Base-by-base conservation (phyloP, 129 eudicot genomes). In the Artemisia annua region DNA sequence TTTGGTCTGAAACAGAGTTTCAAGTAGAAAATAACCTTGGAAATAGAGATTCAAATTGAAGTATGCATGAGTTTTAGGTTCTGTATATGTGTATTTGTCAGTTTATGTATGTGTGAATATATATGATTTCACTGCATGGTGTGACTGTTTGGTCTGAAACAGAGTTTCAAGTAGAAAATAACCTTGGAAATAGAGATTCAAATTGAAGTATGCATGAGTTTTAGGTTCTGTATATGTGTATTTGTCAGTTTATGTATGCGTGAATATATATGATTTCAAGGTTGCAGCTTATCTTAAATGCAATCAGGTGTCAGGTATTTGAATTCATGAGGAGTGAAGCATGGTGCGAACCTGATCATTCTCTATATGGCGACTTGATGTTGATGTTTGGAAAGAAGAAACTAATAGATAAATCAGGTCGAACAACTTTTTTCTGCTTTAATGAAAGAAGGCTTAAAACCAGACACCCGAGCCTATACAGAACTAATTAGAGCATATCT, bases 401-500 rank as follows among this genome's bases (percentile, higher is more conserved):
- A 72, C 73, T 72, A 20, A 78, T 91, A 69, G 75, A 76, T 44
- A 74, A 50, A 80, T n/a, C n/a, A n/a, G n/a, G 91, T 82, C 4
- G 97, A 90, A 80, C 76, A 81, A 35, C 78, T 87, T 79, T 85
- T 90, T 66, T 75, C 52, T 19, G 80, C 79, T 69, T 55, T 90
- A 30, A 78, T 61, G 61, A 30, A 73, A 20, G 93, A 87, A 83
- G 93, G 96, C 50, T 72, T 87, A 55, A 48, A 84, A 66, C 91
- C 91, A 2, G 86, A 91, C 59, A 79, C 89, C 11, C 74, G 97
- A 39, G 80, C 91, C 35, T 87, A 85, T 64, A 83, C 95, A 10
- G 91, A 91, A 79, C 76, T 91, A 72, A 91, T 87, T 57, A 95
- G 97, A 64, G 95, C 95, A 52, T 91, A 91, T 78, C 77, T 91